These are phyloP conservation scores for Dalbergia cochinchinensis DNA, from an alignment of 306 rosid species.

Conservation along the genomic window DNA sequence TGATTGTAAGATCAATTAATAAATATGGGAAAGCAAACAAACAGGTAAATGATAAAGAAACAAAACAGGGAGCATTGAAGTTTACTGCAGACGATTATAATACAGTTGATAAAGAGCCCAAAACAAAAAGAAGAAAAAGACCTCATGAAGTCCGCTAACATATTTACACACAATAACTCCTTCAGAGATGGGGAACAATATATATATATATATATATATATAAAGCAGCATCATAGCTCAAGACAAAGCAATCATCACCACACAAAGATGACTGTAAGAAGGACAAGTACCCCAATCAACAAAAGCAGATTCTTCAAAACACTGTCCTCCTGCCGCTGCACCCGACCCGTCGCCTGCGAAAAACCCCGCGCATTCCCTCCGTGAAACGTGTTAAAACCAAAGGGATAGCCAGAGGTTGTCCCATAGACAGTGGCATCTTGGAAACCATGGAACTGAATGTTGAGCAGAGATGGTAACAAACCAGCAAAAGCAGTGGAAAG, in stretches of 20 bases:
- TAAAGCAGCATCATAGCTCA: slow-evolving; percentile 16
- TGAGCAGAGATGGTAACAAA: slow-evolving; percentile 77
- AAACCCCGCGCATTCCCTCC: slow-evolving; percentile 71
- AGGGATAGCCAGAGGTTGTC: slow-evolving; percentile 80
- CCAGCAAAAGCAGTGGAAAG: slow-evolving; percentile 87
- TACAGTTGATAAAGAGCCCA: slow-evolving; percentile 39
- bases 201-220: too few species aligned
- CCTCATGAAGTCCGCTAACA: slow-evolving; percentile 47
- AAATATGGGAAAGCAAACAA: slow-evolving; percentile 6
- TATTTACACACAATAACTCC: slow-evolving; percentile 54
- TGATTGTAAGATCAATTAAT: neutral
- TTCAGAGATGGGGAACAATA: neutral
- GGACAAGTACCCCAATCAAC: slow-evolving; percentile 74
- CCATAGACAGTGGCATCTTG: slow-evolving; percentile 94
- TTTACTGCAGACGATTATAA: slow-evolving; percentile 34
- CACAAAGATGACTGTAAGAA: slow-evolving; percentile 76
- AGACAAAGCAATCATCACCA: slow-evolving; percentile 47
- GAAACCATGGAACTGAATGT: slow-evolving; percentile 81
- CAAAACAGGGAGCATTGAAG: slow-evolving; percentile 33
- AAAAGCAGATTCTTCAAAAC: slow-evolving; percentile 81
- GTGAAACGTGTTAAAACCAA: slow-evolving; percentile 69
- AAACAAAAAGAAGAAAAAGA: too few species aligned
- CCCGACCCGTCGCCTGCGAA: slow-evolving; percentile 60
- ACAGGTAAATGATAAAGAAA: neutral
- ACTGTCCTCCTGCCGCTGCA: slow-evolving; percentile 73